phyloP scores from a whole-genome alignment of 345 rosid genomes.

The Ceriops decandra region DNA sequence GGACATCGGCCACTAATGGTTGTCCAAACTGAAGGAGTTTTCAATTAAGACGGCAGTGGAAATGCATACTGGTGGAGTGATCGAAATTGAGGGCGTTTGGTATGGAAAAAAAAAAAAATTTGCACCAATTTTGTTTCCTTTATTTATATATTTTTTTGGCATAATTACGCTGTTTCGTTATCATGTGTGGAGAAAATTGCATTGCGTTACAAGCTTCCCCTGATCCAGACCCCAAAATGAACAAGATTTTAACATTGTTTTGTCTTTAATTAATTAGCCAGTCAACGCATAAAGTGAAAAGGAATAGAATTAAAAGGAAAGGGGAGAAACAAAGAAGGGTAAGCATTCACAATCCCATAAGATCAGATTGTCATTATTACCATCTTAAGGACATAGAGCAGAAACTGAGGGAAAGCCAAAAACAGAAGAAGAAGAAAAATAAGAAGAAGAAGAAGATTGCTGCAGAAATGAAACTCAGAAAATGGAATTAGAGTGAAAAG shows the following conservation, averaged over 20 bases:
- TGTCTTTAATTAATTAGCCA: too few species aligned
- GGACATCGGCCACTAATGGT: constrained; percentile 1
- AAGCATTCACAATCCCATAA: neutral
- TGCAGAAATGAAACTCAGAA: neutral
- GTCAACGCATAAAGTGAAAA: too few species aligned
- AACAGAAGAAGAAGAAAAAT: neutral
- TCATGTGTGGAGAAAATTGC: neutral
- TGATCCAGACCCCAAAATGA: neutral
- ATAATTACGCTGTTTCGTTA: neutral
- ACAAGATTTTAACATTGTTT: neutral
- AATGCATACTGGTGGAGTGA: neutral
- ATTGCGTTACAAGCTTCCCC: neutral
- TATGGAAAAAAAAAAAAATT: neutral
- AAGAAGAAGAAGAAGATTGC: neutral
- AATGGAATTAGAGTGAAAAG: neutral
- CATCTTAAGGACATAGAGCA: neutral
- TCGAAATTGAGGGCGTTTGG: too few species aligned
- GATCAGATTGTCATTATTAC: neutral
- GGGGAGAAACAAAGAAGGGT: neutral
- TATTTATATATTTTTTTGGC: too few species aligned
- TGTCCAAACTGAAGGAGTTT: constrained; percentile 5
- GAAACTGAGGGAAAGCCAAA: neutral
- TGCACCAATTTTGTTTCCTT: too few species aligned
- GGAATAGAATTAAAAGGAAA: neutral
- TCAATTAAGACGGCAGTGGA: neutral